Percentiles rank a stretch among this genome's conserved stretches.
phyloP scores from a whole-genome alignment of 2,329 filamentous ascomycete species.

The Pseudopithomyces maydicus region DNA sequence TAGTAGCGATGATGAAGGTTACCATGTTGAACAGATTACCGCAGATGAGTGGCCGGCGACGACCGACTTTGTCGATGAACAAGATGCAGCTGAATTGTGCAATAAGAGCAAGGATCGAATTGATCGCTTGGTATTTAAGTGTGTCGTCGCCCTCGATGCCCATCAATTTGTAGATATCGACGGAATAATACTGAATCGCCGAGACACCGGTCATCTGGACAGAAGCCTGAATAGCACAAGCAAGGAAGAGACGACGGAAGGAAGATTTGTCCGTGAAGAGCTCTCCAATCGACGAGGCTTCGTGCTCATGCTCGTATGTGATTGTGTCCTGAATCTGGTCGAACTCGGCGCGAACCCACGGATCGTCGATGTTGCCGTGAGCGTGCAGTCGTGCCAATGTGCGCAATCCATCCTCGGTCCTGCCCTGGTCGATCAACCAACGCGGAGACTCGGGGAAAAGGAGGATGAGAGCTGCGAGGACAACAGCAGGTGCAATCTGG shows the following conservation, averaged over 20 bases:
- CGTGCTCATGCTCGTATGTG: conserved; percentile 68
- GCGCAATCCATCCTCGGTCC: conserved; percentile 66
- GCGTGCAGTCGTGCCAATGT: conserved; percentile 73
- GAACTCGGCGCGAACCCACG: conserved; percentile 75
- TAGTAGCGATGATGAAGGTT: conserved; percentile 71
- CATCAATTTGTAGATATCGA: conserved; percentile 70
- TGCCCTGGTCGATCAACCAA: conserved; percentile 77
- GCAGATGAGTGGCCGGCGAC: conserved; percentile 72
- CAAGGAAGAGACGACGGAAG: conserved; percentile 74
- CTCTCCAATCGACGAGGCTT: conserved; percentile 72
- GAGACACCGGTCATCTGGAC: conserved; percentile 74
- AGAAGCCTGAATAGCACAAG: conserved; percentile 70
- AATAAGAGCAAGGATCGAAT: conserved; percentile 70
- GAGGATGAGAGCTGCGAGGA: conserved; percentile 69
- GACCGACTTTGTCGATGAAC: conserved; percentile 71
- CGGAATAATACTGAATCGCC: conserved; percentile 74
- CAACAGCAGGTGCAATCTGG: conserved; percentile 70
- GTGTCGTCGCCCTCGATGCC: conserved; percentile 69
- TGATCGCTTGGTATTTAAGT: conserved; percentile 77
- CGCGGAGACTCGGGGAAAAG: conserved; percentile 70
- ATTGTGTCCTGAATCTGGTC: conserved; percentile 72
- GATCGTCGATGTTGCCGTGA: conserved; percentile 67
- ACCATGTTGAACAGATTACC: conserved; percentile 75
- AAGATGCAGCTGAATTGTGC: conserved; percentile 72
- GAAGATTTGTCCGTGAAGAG: conserved; percentile 69